Percentiles rank a stretch among this genome's conserved stretches.
phyloP scores from a whole-genome alignment of 352 stramenopile genomes.

The Phytophthora boehmeriae region DNA sequence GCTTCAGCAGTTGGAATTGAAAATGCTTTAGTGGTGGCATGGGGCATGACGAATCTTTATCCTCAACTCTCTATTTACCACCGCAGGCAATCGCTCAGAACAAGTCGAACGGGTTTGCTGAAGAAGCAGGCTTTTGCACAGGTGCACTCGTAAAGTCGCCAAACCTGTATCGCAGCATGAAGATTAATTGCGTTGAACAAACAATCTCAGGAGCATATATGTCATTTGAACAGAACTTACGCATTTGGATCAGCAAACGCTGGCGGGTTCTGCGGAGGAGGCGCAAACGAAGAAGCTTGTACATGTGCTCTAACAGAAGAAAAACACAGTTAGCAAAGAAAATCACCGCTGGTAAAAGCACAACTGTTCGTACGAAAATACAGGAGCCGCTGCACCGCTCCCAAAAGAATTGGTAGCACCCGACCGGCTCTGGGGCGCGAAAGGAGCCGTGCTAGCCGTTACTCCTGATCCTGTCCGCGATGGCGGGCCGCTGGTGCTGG shows the following conservation, averaged over 20 bases:
- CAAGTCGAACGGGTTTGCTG: slow-evolving; percentile 86
- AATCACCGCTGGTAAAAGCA: slow-evolving; percentile 1
- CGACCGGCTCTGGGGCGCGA: slow-evolving; percentile 15
- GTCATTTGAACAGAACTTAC: slow-evolving; percentile 31
- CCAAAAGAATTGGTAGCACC: slow-evolving; percentile 30
- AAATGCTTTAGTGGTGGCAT: slow-evolving; percentile 11
- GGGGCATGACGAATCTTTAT: slow-evolving; percentile 12
- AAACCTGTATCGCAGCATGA: slow-evolving; percentile 37
- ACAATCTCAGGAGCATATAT: not conserved
- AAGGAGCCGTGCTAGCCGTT: slow-evolving; percentile 26
- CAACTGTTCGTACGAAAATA: slow-evolving; percentile 50
- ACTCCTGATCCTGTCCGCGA: slow-evolving; percentile 30
- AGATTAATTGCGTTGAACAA: not conserved
- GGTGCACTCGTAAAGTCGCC: slow-evolving; percentile 53
- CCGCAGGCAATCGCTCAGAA: slow-evolving; percentile 52
- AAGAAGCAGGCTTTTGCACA: slow-evolving; percentile 32
- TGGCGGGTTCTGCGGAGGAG: slow-evolving; percentile 31
- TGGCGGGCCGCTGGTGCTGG: slow-evolving; percentile 10
- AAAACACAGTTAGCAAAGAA: slow-evolving; percentile 14
- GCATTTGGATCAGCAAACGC: slow-evolving; percentile 49
- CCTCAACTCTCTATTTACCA: slow-evolving; percentile 37
- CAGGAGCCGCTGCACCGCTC: slow-evolving; percentile 15
- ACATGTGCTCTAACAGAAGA: slow-evolving; percentile 22
- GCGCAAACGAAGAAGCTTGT: slow-evolving; percentile 44
- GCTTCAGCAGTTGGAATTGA: no score